A percentile compares a stretch with the other conserved stretches of the same genome.
Conservation (phyloP, 768 basidiomycete species). For the Lentinula sp. region DNA sequence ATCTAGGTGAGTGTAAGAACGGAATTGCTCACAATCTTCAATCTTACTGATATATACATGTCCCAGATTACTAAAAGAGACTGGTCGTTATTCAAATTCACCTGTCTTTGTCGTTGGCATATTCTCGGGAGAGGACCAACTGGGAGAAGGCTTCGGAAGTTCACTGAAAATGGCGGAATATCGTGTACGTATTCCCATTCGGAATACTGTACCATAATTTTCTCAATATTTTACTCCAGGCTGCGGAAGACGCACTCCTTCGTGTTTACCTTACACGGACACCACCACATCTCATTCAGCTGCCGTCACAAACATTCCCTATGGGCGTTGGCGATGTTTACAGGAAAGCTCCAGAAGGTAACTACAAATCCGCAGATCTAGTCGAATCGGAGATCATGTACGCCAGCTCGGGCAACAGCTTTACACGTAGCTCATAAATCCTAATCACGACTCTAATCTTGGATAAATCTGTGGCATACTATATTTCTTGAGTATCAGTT, state of each 20-base stretch:
- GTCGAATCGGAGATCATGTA: constrained; percentile 63
- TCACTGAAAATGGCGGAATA: constrained; percentile 94
- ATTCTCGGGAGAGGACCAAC: constrained; percentile 74
- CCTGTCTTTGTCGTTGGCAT: constrained; percentile 97
- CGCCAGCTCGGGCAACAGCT: constrained; percentile 60
- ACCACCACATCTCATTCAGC: constrained; percentile 58
- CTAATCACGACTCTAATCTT: not conserved
- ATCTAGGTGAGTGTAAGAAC: constrained; percentile 47
- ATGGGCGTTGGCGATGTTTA: constrained; percentile 48
- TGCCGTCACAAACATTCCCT: constrained; percentile 75
- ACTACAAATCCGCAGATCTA: constrained; percentile 49
- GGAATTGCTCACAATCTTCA: not conserved
- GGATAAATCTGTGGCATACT: not conserved
- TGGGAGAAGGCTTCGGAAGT: constrained; percentile 93
- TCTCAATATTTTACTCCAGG: constrained; percentile 32
- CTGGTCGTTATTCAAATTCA: constrained; percentile 84
- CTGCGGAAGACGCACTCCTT: constrained; percentile 81
- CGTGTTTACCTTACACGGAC: constrained; percentile 78
- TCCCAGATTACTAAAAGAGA: constrained; percentile 80
- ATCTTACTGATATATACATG: not conserved
- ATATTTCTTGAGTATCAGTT: not conserved
- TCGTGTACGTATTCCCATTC: constrained; percentile 47
- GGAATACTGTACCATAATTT: not conserved
- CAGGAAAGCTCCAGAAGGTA: constrained; percentile 33
- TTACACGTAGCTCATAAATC: constrained; percentile 3